These are phyloP conservation scores for Pseudoturritis turrita DNA, from an alignment of 345 rosid genomes.

Conservation along the genomic window DNA sequence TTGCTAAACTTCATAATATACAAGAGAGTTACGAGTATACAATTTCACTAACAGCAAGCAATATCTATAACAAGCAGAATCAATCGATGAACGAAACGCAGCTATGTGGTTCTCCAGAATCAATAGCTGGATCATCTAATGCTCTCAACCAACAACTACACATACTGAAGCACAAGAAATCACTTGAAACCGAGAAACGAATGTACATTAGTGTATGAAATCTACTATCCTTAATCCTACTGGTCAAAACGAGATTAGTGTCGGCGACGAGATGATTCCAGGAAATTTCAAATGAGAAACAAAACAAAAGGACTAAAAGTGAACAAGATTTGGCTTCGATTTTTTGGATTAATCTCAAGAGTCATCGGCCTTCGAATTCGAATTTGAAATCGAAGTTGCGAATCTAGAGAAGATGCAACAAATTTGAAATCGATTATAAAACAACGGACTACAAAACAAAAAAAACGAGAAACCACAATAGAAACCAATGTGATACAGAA, in stretches of 20 bases:
- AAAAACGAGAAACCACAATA: background rate
- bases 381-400: background rate
- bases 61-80: background rate
- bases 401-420: slow-evolving; percentile 15
- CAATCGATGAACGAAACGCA: background rate
- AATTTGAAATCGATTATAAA: slow-evolving; percentile 7
- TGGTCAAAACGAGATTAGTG: background rate
- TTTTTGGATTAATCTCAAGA: background rate
- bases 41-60: background rate
- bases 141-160: background rate
- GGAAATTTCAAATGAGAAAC: background rate
- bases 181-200: background rate
- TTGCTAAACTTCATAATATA: background rate
- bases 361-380: background rate
- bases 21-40: background rate
- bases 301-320: background rate
- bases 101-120: background rate
- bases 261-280: slow-evolving; percentile 10
- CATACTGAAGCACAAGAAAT: background rate
- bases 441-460: slow-evolving; percentile 4
- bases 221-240: background rate
- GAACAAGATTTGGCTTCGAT: background rate
- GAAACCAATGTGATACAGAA: slow-evolving; percentile 9
- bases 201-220: background rate
- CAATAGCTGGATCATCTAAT: background rate